These are phyloP conservation scores for Rosellinia necatrix DNA, from an alignment of 2,329 filamentous ascomycete genomes.

Conservation along the genomic window DNA sequence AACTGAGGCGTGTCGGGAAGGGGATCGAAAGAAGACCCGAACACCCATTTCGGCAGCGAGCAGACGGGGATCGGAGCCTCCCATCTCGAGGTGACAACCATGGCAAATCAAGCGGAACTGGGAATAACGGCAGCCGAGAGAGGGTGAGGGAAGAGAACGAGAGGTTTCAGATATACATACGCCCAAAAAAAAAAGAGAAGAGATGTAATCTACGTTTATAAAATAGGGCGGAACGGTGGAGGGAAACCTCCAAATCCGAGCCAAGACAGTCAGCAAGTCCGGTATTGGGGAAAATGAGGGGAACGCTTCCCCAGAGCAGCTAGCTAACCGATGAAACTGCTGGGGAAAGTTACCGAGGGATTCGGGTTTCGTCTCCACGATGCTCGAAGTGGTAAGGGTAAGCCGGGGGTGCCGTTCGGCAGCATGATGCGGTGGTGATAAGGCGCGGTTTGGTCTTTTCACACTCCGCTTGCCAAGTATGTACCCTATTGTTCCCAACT, in stretches of 20 bases:
- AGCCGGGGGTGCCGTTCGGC: no score
- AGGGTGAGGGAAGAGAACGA: neutral
- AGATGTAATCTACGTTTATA: neutral
- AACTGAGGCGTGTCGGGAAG: slow-evolving; percentile 54
- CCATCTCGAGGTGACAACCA: slow-evolving; percentile 57
- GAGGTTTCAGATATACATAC: neutral
- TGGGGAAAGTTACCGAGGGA: slow-evolving; percentile 7
- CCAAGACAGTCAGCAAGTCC: neutral
- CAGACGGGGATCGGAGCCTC: slow-evolving; percentile 48
- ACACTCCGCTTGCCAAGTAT: no score
- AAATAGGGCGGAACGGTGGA: neutral
- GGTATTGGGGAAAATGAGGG: slow-evolving; percentile 19
- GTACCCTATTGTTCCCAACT: no score
- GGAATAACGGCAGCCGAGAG: no score
- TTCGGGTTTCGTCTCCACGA: neutral
- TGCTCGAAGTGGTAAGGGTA: slow-evolving; percentile 12
- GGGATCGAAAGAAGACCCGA: slow-evolving; percentile 51
- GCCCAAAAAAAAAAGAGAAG: no score
- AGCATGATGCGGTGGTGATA: no score
- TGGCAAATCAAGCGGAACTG: slow-evolving; percentile 31
- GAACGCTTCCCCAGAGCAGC: slow-evolving; percentile 15
- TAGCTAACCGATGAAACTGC: neutral
- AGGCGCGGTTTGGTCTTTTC: no score
- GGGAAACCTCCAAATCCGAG: neutral
- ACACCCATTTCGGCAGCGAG: slow-evolving; percentile 61